Conservation (phyloP, 768 basidiomycete genomes). For the Artomyces pyxidatus region DNA sequence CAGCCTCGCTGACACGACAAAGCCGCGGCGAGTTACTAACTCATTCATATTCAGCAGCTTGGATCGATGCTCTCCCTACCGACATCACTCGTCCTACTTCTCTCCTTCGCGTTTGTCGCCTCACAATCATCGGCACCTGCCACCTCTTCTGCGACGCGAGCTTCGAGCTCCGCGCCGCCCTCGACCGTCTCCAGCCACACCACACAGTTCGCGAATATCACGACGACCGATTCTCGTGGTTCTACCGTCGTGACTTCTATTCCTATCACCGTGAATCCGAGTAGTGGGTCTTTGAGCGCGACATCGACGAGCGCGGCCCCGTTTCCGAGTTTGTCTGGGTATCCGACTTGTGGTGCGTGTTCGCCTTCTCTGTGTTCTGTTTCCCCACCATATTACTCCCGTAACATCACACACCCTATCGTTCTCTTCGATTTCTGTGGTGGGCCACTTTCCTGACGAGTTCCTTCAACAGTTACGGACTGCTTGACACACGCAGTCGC, state of each 20-base stretch:
- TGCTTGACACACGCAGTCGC: constrained; percentile 35
- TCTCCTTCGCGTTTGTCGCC: neutral
- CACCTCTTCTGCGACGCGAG: neutral
- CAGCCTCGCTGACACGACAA: no score
- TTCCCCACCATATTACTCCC: neutral
- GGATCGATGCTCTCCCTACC: constrained; percentile 1
- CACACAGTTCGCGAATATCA: constrained; percentile 6
- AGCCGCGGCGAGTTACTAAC: neutral
- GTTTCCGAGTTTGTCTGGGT: constrained; percentile 8
- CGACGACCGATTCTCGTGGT: constrained; percentile 12
- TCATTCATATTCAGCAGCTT: neutral
- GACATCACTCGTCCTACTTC: constrained; percentile 4
- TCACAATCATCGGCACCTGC: constrained; percentile 1
- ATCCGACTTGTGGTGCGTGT: constrained; percentile 11
- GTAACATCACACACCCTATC: neutral
- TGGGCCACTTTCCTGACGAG: neutral
- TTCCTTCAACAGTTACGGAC: constrained; percentile 28
- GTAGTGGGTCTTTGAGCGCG: neutral
- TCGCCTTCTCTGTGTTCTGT: neutral
- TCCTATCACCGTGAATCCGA: constrained; percentile 11
- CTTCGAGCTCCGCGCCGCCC: neutral
- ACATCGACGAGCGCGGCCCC: constrained; percentile 5
- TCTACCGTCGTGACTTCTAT: constrained; percentile 9
- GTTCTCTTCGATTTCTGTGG: neutral
- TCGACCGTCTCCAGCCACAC: constrained; percentile 1